Base-by-base conservation (phyloP, 2,329 filamentous ascomycete genomes). In the Exophiala viscosa region DNA sequence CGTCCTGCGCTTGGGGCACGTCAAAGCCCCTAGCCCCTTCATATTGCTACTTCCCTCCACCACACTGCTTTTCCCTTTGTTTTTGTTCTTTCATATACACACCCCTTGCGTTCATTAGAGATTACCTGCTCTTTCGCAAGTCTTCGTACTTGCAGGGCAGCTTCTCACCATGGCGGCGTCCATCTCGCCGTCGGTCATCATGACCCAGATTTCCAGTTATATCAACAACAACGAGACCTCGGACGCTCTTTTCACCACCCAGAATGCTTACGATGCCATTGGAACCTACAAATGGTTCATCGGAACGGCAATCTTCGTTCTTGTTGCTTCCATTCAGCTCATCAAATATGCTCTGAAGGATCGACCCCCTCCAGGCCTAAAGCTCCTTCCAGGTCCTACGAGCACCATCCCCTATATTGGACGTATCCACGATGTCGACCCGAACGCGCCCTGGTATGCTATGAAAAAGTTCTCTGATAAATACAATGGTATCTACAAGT, bases 301-400 rank as follows among this genome's bases (percentile, higher is more conserved):
- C 48, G 60, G 60, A 18, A 62, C 54, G 15, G 53, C 45, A 40
- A 60, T 62, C 48, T 62, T 62, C 44, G 42, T 59, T 39, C 55
- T 62, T 10, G 57, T 61, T 9, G 54, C 57, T 31, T 36, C 52
- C 6, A 57, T 61, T 35, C 60, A 60, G 42, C 35, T 61, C 31
- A 56, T 99, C 50, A 57, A 56, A 40, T 62, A 62, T 51, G 49
- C 51, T 45, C 53, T 59, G n/a, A 48, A 55, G 38, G 60, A 62
- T 45, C 50, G 53, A 31, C 60, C 60, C 48, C 60, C 60, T 4
- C 58, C 60, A 43, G 60, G 60, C 18, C 57, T 62, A 34, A 62
- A 62, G 54, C 55, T 60, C 23, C 40, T 62, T 32, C 60, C 60
- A 3, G 60, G 60, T 46, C 60, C 60, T 4, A 55, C 35, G 15